Evolutionary conservation across 2,329 filamentous ascomycete genomes (phyloP).

Genomic region (Zopfia rhizophila): DNA sequence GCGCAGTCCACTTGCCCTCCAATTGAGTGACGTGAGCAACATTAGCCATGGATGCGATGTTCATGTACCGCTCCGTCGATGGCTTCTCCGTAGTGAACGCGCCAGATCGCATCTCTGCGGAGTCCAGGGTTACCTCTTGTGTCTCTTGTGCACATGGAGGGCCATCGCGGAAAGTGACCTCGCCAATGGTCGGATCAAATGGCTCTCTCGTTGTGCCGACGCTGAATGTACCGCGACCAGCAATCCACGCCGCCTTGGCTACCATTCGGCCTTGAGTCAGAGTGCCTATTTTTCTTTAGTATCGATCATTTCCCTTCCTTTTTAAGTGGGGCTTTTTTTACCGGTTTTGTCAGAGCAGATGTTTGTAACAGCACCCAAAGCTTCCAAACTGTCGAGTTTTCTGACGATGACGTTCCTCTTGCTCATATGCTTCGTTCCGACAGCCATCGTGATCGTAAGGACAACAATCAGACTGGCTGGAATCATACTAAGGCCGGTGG

Average conservation of each 20-base stretch:
- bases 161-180: slow-evolving; percentile 42
- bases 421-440: slow-evolving; percentile 49
- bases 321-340: too few relatives aligned
- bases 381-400: slow-evolving; percentile 49
- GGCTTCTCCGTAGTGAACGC: slow-evolving; percentile 17
- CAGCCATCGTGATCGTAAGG: slow-evolving; percentile 51
- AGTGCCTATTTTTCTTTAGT: slow-evolving; percentile 47
- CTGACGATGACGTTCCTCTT: slow-evolving; percentile 48
- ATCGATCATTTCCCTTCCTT: too few relatives aligned
- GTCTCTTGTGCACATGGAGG: slow-evolving; percentile 32
- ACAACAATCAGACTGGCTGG: slow-evolving; percentile 48
- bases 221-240: slow-evolving; percentile 44
- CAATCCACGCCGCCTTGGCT: slow-evolving; percentile 47
- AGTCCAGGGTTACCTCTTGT: slow-evolving; percentile 5
- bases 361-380: slow-evolving; percentile 50
- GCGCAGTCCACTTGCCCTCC: slow-evolving; percentile 49
- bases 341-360: too few relatives aligned
- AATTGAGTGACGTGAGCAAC: slow-evolving; percentile 61
- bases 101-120: slow-evolving; percentile 11
- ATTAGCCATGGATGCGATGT: slow-evolving; percentile 56
- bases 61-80: slow-evolving; percentile 35
- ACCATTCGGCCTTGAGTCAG: slow-evolving; percentile 50
- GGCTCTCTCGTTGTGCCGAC: slow-evolving; percentile 42
- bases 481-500: slow-evolving; percentile 50
- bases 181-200: slow-evolving; percentile 43